Base-by-base conservation (phyloP, 2,329 filamentous ascomycete species). In the Aphanocladium album region DNA sequence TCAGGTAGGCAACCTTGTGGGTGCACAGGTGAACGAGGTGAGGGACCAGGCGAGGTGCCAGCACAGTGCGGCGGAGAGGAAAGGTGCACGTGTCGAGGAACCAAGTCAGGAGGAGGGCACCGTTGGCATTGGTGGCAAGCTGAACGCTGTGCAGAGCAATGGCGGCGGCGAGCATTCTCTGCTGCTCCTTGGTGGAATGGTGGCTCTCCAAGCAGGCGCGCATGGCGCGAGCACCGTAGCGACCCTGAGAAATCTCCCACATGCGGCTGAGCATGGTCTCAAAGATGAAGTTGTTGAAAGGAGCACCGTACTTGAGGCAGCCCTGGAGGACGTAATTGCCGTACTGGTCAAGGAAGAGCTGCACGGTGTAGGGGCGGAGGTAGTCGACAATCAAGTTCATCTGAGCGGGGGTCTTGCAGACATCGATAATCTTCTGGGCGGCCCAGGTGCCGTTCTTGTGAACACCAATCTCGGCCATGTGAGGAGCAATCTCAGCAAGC, bases 391-490 rank as follows among this genome's bases (percentile, higher is more conserved):
- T 93, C 77, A 91, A 79, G 51, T 80, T 78, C 87, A 95, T 93
- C 76, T 98, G 93, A 45, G 80, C 79, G 6, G 89, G 86, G 1
- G 89, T 91, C 76, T 95, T 91, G 73, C 92, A 93, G 7, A 96
- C 91, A 69, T 98, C 93, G 67, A 99, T 98, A 70, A 99, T 98
- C 82, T 98, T 99, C 77, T 99, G 95, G 1, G 95, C 95, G 59
- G 95, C 95, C 95, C 95, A 99, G 1, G 95, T 99, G 64, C 95
- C 95, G 70, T 99, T 99, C 84, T 99, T 99, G 83, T 99, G 95
- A 8, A 97, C 88, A 68, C 95, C 95, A 75, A 98, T 97, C 76
- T 98, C 93, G 27, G 93, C 92, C 72, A 98, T 84, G 71, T 97
- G 93, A 61, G 93, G 93, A 2, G 90, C 86, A 68, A 99, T 96